Percentiles rank a stretch among this genome's conserved stretches.
phyloP scores from a whole-genome alignment of 1,284 basidiomycete genomes.

The Trichosporon coremiiforme region DNA sequence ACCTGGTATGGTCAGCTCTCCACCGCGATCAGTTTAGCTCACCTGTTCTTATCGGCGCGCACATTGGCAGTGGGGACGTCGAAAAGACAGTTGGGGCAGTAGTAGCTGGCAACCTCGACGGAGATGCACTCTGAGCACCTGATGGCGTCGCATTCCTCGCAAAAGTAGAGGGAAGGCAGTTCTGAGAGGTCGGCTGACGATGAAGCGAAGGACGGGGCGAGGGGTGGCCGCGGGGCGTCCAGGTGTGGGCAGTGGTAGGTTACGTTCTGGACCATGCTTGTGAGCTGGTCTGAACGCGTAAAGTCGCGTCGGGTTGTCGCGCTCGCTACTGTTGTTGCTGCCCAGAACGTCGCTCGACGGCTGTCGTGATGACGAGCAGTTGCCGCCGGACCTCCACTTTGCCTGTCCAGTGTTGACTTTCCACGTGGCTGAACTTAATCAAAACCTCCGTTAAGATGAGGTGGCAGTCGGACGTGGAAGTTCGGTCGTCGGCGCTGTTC shows the following conservation, averaged over 20 bases:
- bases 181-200: slow-evolving; percentile 77
- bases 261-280: slow-evolving; percentile 24
- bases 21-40: slow-evolving; percentile 24
- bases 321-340: too few species aligned
- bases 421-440: slow-evolving; percentile 15
- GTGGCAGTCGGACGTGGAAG: slow-evolving; percentile 12
- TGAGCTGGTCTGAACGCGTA: not conserved
- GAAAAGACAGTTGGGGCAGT: slow-evolving; percentile 96
- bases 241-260: slow-evolving; percentile 57
- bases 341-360: not conserved
- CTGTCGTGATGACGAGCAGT: not conserved
- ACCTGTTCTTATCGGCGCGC: slow-evolving; percentile 92
- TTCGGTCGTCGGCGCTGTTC: not conserved
- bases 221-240: slow-evolving; percentile 56
- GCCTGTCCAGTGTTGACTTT: not conserved
- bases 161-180: slow-evolving; percentile 87
- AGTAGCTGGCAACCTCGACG: slow-evolving; percentile 92
- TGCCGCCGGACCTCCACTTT: slow-evolving; percentile 15
- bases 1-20: slow-evolving; percentile 62
- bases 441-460: slow-evolving; percentile 16
- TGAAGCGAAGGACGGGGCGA: slow-evolving; percentile 70
- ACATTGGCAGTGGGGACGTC: slow-evolving; percentile 97
- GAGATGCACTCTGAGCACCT: slow-evolving; percentile 89
- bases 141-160: slow-evolving; percentile 95
- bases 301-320: slow-evolving; percentile 7